Conservation (phyloP, 371 early-diverging fungal species). For the Actinomortierella wolfii region DNA sequence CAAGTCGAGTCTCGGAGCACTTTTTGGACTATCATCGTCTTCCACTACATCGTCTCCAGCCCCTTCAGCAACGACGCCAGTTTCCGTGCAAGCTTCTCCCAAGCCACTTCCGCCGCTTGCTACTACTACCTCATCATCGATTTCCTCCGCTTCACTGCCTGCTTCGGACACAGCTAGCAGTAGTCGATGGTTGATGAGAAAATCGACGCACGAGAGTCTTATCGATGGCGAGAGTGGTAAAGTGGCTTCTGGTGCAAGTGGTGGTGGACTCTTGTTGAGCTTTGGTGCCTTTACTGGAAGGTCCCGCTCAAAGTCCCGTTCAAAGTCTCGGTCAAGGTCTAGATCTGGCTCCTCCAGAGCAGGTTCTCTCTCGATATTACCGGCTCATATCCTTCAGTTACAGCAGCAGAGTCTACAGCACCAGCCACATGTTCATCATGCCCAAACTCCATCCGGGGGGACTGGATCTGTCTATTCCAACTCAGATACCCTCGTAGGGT, state of each 20-base stretch:
- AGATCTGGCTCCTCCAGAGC: constrained; percentile 9
- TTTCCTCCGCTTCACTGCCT: neutral
- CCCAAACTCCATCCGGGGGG: no score
- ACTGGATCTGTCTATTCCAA: no score
- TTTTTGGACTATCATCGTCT: no score
- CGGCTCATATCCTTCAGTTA: no score
- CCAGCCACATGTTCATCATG: no score
- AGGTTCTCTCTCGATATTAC: no score
- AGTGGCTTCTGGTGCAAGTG: constrained; percentile 1
- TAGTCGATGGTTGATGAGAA: no score
- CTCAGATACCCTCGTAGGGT: no score
- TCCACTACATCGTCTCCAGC: neutral
- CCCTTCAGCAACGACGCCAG: neutral
- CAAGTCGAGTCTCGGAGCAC: neutral
- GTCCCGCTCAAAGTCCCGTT: constrained; percentile 17
- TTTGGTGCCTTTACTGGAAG: constrained; percentile 15
- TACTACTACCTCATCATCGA: neutral
- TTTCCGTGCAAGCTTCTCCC: neutral
- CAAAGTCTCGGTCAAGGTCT: constrained; percentile 28
- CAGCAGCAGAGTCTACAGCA: no score
- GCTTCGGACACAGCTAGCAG: neutral
- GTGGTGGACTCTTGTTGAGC: constrained; percentile 25
- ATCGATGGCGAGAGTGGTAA: no score
- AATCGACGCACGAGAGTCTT: no score
- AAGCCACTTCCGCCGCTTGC: neutral